Evolutionary conservation across 2,329 filamentous ascomycete species (phyloP), one percentile per base, ranked within the genome.

Genomic region (Monilinia fructicola): DNA sequence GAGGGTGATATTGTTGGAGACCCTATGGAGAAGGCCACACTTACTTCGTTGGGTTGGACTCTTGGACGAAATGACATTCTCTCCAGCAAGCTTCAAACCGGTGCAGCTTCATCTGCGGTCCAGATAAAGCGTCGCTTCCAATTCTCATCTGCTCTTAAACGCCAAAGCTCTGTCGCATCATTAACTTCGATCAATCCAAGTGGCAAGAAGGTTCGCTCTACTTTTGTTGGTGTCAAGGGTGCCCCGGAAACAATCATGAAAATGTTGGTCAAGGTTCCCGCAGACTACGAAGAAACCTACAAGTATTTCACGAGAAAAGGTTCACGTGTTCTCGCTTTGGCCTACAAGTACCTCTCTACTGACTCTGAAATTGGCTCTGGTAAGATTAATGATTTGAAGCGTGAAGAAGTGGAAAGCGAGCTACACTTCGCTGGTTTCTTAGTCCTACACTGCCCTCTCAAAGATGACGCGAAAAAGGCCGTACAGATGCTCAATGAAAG

Each of bases 401-500:
- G 96, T 58, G 95, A 99, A 76, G 90, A 94, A 65, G 90, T 98
- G 26, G 95, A 99, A 78, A 85, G 86, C 59, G 87, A 90, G 31
- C 81, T 99, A 59, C 87, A 85, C 26, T 99, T 99, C 79, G 95
- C 95, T 68, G 95, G 95, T 67, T 99, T 99, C 81, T 82, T 99
- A 69, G 93, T 99, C 62, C 83, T 99, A 40, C 94, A 97, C 78
- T 97, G 93, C 74, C 95, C 95, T 6, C 84, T 99, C 67, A 99
- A 99, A 80, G 93, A 97, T 35, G 95, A 99, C 77, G 95, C 95
- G 56, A 91, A 96, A 79, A 89, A 95, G 77, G 89, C 95, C 50
- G 92, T 99, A 52, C 92, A 90, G 71, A 97, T 98, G 92, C 85
- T 99, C 73, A 99, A 97, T 76, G 95, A 99, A 82, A 98, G 94